A percentile compares a stretch with the other conserved stretches of the same genome.
These are phyloP conservation scores for Pythium scleroteichum DNA, from an alignment of 352 stramenopile genomes.

Conservation along the genomic window DNA sequence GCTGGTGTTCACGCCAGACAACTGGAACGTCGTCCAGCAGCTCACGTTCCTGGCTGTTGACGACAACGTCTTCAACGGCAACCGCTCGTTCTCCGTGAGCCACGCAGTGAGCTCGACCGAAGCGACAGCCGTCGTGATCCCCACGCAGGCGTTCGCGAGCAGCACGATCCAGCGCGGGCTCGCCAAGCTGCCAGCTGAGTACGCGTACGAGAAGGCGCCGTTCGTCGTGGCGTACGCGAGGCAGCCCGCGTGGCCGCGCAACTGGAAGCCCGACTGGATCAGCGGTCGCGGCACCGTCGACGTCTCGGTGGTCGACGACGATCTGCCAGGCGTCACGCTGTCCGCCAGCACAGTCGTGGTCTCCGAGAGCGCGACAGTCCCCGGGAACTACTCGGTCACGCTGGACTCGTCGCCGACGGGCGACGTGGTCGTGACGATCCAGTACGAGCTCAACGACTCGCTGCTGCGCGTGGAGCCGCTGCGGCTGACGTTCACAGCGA, in stretches of 20 bases:
- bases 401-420: conserved; percentile 60
- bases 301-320: conserved; percentile 54
- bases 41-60: conserved; percentile 60
- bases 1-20: conserved; percentile 55
- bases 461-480: conserved; percentile 46
- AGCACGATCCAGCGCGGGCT: conserved; percentile 28
- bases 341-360: conserved; percentile 39
- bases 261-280: conserved; percentile 34
- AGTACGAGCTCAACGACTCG: conserved; percentile 35
- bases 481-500: conserved; percentile 44
- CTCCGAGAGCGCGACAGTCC: conserved; percentile 39
- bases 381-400: conserved; percentile 49
- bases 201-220: conserved; percentile 42
- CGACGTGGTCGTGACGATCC: conserved; percentile 51
- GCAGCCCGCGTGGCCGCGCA: conserved; percentile 38
- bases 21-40: conserved; percentile 54
- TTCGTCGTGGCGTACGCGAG: conserved; percentile 45
- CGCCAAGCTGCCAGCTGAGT: conserved; percentile 18
- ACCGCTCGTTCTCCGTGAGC: conserved; percentile 46
- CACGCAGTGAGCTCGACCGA: conserved; percentile 38
- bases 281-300: conserved; percentile 40
- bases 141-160: conserved; percentile 33
- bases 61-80: conserved; percentile 59
- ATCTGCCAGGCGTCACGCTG: conserved; percentile 62
- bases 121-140: conserved; percentile 20